A percentile compares a stretch with the other conserved stretches of the same genome.
Conservation (phyloP, 2,329 filamentous ascomycete species). For the Beauveria rudraprayagi region DNA sequence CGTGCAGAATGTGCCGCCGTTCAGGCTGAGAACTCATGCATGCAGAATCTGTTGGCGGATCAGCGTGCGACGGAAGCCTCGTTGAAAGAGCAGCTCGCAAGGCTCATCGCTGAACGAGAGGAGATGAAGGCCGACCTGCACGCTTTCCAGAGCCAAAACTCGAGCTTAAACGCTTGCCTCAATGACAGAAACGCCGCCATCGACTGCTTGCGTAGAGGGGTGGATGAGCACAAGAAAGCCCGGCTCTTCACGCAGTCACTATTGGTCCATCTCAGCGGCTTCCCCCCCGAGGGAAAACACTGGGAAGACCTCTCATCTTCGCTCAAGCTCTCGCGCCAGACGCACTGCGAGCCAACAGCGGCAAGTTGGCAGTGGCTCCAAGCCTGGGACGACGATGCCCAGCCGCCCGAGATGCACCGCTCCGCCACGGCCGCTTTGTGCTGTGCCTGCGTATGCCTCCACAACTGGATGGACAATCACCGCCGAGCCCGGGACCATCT, state of each 20-base stretch:
- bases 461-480: neutral
- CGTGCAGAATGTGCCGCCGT: neutral
- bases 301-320: neutral
- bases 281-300: neutral
- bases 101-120: neutral
- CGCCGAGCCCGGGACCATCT: neutral
- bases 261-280: neutral
- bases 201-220: neutral
- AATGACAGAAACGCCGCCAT: neutral
- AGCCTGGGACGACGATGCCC: neutral
- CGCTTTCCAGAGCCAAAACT: neutral
- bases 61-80: neutral
- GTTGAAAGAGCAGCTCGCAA: neutral
- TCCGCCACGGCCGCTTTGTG: neutral
- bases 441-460: neutral
- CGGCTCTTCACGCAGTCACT: neutral
- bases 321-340: neutral
- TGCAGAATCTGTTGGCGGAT: neutral
- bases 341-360: neutral
- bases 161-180: neutral
- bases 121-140: neutral
- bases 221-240: neutral
- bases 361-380: neutral
- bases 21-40: neutral
- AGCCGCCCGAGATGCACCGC: neutral